A percentile compares a stretch with the other conserved stretches of the same genome.
These are phyloP conservation scores for Umbelopsis sp. DNA, from an alignment of 192 early-diverging fungal species.

Conservation along the genomic window DNA sequence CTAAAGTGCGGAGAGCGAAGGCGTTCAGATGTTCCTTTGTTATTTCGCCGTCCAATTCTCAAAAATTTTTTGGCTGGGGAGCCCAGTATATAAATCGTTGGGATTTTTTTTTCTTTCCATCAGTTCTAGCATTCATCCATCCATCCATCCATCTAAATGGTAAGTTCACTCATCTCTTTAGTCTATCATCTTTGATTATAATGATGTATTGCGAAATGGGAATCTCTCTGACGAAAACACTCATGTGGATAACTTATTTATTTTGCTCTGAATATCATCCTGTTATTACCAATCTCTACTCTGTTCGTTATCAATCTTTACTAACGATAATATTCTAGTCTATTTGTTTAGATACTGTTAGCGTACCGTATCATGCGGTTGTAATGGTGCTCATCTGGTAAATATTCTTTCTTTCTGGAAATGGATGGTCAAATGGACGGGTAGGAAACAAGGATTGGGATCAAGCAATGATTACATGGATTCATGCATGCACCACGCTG, in stretches of 20 bases:
- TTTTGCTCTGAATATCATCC: slow-evolving; percentile 13
- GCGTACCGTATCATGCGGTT: too few species aligned
- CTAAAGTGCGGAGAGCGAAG: too few species aligned
- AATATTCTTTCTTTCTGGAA: neutral
- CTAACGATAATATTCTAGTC: neutral
- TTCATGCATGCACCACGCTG: slow-evolving; percentile 21
- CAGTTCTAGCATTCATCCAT: neutral
- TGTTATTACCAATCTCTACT: neutral
- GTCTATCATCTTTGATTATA: neutral
- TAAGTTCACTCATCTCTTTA: neutral
- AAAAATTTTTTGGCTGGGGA: neutral
- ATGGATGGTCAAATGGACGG: neutral
- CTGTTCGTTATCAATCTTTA: neutral
- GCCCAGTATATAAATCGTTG: neutral
- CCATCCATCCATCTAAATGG: neutral
- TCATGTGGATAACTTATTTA: slow-evolving; percentile 10
- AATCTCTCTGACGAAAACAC: slow-evolving; percentile 19
- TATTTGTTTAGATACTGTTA: neutral
- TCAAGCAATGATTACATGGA: slow-evolving; percentile 20
- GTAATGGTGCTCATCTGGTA: neutral
- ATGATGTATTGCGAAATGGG: slow-evolving; percentile 14
- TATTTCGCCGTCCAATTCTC: neutral
- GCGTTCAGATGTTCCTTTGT: too few species aligned
- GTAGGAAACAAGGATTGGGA: neutral
- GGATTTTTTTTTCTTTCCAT: neutral